Base-by-base conservation (phyloP, 768 basidiomycete species). In the Tylopilus sp. region DNA sequence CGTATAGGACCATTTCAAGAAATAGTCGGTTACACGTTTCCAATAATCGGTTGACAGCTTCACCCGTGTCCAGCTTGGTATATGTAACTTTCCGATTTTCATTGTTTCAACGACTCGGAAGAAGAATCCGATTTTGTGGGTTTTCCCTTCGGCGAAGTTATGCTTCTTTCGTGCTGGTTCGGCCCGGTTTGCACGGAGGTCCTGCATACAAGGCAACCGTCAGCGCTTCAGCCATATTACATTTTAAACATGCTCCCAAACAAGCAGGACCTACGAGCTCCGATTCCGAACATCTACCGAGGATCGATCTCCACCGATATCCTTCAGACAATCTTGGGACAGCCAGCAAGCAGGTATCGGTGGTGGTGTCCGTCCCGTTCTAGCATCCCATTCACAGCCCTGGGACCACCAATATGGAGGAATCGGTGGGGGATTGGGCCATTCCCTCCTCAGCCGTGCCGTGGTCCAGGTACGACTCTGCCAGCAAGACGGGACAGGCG, bases 401-500 rank as follows among this genome's bases (percentile, higher is more conserved):
- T 20, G 38, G 23, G 41, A 43, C 35, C 20, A 39, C 36, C 41
- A 52, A 31, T 26, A 44, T 6, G 51, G 35, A 26, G 25, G 26
- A 26, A 43, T 31, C 3, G 18, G 28, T 8, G 35, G n/a, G 17
- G 40, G 48, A 33, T 4, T 23, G n/a, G 33, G 44, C 20, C 40
- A 40, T 4, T 23, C 12, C 9, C 47, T 40, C 47, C 21, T 40
- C 20, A 9, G 18, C 21, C 17, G 26, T n/a, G 21, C 30, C 15
- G 10, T n/a, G 21, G 31, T 51, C 22, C 28, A 47, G 4, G 43
- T 30, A 18, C 17, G 36, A 35, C 12, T n/a, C 26, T 39, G 17
- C 43, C 36, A 39, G 28, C 43, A 39, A 22, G 35, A 9, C 11
- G 55, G 55, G 9, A 53, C 45, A 17, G 51, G 47, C 4, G 57